Evolutionary conservation across 352 stramenopile genomes (phyloP).

Genomic region (Phytophthora pseudosyringae): DNA sequence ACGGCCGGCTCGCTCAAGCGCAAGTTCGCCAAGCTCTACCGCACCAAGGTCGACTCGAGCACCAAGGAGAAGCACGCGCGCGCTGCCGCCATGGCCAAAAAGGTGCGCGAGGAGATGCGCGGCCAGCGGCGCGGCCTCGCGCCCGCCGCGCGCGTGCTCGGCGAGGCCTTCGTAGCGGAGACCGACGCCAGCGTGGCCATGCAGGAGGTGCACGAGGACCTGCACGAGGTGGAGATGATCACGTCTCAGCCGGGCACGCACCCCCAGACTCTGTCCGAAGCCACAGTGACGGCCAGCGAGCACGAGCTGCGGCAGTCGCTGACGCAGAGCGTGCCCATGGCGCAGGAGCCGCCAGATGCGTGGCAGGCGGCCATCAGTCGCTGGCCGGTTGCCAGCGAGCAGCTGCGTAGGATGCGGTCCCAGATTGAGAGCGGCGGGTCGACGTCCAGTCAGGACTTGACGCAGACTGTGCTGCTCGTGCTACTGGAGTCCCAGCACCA

Average conservation of each 20-base stretch:
- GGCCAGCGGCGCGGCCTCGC: constrained; percentile 30
- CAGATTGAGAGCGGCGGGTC: constrained; percentile 31
- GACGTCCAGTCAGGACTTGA: constrained; percentile 30
- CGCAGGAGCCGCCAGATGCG: constrained; percentile 30
- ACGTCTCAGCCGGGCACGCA: constrained; percentile 15
- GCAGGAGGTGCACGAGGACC: constrained; percentile 27
- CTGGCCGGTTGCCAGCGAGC: constrained; percentile 30
- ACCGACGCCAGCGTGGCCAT: constrained; percentile 10
- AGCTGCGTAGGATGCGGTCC: constrained; percentile 26
- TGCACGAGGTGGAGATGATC: constrained; percentile 35
- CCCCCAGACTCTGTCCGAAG: constrained; percentile 14
- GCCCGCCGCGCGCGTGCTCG: constrained; percentile 3
- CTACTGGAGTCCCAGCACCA: constrained; percentile 43
- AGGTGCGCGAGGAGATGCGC: constrained; percentile 46
- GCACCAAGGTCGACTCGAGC: constrained; percentile 26
- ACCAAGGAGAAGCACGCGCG: constrained; percentile 39
- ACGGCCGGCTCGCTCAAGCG: constrained; percentile 43
- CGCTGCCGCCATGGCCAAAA: constrained; percentile 30
- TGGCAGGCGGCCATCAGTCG: constrained; percentile 35
- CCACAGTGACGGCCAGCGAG: constrained; percentile 24
- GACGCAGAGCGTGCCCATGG: constrained; percentile 20
- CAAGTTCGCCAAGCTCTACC: constrained; percentile 49
- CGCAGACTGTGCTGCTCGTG: constrained; percentile 40
- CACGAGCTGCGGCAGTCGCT: constrained; percentile 36
- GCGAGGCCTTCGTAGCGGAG: constrained; percentile 24